Evolutionary conservation across 306 rosid genomes (phyloP).

Genomic region (Cucurbita pepo): DNA sequence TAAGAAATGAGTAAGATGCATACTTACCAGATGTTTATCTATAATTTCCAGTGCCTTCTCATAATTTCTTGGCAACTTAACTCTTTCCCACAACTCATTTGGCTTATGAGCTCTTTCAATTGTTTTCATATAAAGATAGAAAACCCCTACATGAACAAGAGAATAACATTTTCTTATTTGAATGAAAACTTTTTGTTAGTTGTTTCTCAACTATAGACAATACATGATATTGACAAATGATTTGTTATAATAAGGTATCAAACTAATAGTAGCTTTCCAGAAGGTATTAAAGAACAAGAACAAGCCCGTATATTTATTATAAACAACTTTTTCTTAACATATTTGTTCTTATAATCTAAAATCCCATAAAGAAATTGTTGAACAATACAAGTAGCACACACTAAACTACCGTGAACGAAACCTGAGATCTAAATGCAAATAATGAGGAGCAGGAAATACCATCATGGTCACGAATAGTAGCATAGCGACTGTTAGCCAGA

Average conservation of each 20-base stretch:
- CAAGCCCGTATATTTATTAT: not conserved
- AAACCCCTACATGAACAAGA: constrained; percentile 47
- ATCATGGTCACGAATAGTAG: constrained; percentile 77
- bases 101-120: constrained; percentile 96
- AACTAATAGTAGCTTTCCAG: not conserved
- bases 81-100: constrained; percentile 81
- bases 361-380: not conserved
- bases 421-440: not conserved
- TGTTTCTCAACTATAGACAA: not conserved
- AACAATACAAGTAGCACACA: not conserved
- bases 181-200: not conserved
- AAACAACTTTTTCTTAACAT: not conserved
- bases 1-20: not conserved
- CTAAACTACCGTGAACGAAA: too few relatives aligned
- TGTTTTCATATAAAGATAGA: constrained; percentile 88
- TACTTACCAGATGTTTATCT: constrained; percentile 71
- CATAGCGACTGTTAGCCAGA: constrained; percentile 85
- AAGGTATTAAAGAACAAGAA: not conserved
- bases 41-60: constrained; percentile 75
- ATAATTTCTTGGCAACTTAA: constrained; percentile 78
- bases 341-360: not conserved
- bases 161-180: not conserved
- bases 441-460: constrained; percentile 24
- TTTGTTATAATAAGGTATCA: not conserved
- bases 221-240: not conserved